Percentiles rank a stretch among this genome's conserved stretches.
phyloP scores from a whole-genome alignment of 495 filamentous ascomycete genomes.

The Penicillium samsonianum region DNA sequence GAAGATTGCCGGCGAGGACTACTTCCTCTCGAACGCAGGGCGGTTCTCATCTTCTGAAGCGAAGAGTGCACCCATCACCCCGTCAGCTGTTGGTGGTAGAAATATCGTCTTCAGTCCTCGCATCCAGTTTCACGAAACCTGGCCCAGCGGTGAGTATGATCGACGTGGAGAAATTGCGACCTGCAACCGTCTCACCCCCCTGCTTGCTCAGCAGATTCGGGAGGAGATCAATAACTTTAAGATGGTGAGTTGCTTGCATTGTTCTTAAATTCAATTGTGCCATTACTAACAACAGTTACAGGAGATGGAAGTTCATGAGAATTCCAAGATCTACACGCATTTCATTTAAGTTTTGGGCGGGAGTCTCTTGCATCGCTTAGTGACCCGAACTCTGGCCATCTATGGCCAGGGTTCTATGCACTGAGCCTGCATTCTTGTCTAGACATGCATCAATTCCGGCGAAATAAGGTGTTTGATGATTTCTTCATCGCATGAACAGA shows the following conservation, averaged over 20 bases:
- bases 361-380: slow-evolving; percentile 29
- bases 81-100: slow-evolving; percentile 61
- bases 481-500: not conserved
- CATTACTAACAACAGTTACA: slow-evolving; percentile 48
- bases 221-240: slow-evolving; percentile 99
- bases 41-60: slow-evolving; percentile 61
- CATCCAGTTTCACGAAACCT: slow-evolving; percentile 93
- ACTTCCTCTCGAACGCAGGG: slow-evolving; percentile 72
- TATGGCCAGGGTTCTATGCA: not conserved
- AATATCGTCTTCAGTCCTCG: slow-evolving; percentile 91
- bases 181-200: slow-evolving; percentile 94
- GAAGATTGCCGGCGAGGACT: slow-evolving; percentile 79
- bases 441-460: slow-evolving; percentile 36
- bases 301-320: slow-evolving; percentile 99
- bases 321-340: slow-evolving; percentile 98
- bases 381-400: not conserved
- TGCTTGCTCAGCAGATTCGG: slow-evolving; percentile 98
- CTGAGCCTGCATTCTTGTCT: slow-evolving; percentile 30
- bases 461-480: slow-evolving; percentile 28
- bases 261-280: too few relatives aligned
- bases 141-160: slow-evolving; percentile 94
- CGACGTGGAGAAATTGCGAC: slow-evolving; percentile 94
- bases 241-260: slow-evolving; percentile 68
- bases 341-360: slow-evolving; percentile 71
- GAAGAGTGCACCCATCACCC: slow-evolving; percentile 78